Evolutionary conservation across 2,329 filamentous ascomycete genomes (phyloP).

Genomic region (Sclerotinia minor): DNA sequence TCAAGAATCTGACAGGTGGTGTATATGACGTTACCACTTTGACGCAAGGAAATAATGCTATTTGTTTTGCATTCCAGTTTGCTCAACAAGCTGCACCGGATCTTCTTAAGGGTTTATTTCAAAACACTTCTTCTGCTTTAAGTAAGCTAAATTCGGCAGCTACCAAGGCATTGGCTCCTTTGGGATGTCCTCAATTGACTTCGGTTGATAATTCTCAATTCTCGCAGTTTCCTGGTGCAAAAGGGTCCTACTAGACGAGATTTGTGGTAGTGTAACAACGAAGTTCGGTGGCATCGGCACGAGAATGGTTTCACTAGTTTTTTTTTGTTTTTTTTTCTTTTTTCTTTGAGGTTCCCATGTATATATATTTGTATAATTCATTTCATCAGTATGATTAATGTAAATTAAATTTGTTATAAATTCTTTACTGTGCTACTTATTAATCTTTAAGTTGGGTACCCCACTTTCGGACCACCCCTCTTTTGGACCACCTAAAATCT

Average conservation of each 20-base stretch:
- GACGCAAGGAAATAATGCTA: slow-evolving; percentile 50
- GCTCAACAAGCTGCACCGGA: slow-evolving; percentile 47
- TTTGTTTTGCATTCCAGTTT: slow-evolving; percentile 48
- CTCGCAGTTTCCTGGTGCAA: slow-evolving; percentile 21
- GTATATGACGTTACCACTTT: slow-evolving; percentile 48
- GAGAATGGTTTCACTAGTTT: not conserved
- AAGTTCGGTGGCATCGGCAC: not conserved
- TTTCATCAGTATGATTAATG: too few relatives aligned
- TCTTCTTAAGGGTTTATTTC: slow-evolving; percentile 44
- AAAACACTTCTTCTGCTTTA: slow-evolving; percentile 39
- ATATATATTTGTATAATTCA: not conserved
- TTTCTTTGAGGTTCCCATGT: too few relatives aligned
- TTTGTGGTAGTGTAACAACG: not conserved
- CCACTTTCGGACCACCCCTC: too few relatives aligned
- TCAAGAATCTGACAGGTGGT: slow-evolving; percentile 48
- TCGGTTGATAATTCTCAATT: slow-evolving; percentile 24
- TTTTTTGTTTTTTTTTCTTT: too few relatives aligned
- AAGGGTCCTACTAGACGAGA: slow-evolving; percentile 15
- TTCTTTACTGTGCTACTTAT: too few relatives aligned
- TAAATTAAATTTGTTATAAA: too few relatives aligned
- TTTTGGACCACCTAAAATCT: too few relatives aligned
- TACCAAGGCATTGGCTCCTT: not conserved
- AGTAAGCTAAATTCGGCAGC: slow-evolving; percentile 31
- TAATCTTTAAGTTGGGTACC: too few relatives aligned
- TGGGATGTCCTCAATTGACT: slow-evolving; percentile 24